Percentiles rank a stretch among this genome's conserved stretches.
These are phyloP conservation scores for Erigeron canadensis DNA, from an alignment of 129 eudicot genomes.

Conservation along the genomic window DNA sequence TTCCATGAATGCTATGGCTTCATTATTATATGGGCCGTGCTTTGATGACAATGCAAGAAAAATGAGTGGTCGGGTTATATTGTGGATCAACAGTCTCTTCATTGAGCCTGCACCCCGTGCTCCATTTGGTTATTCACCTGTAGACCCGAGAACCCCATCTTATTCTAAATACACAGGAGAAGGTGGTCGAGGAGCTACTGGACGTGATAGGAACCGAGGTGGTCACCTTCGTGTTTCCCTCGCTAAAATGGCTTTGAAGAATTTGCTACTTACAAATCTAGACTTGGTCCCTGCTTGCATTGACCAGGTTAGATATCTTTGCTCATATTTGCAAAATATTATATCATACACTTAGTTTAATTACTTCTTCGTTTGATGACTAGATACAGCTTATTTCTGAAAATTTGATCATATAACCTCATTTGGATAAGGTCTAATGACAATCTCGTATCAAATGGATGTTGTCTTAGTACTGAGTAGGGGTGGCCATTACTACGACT, in stretches of 20 bases:
- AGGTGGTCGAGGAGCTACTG: conserved; percentile 74
- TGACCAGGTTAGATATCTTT: conserved; percentile 72
- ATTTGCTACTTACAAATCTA: conserved; percentile 93
- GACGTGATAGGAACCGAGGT: conserved; percentile 89
- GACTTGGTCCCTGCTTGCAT: conserved; percentile 99
- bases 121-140: conserved; percentile 95
- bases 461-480: background rate
- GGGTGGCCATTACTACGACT: background rate
- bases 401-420: background rate
- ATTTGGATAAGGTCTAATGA: background rate
- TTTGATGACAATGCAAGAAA: conserved; percentile 98
- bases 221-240: conserved; percentile 91
- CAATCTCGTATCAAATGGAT: background rate
- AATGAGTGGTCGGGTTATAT: conserved; percentile 97
- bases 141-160: conserved; percentile 99
- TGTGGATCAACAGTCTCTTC: conserved; percentile 95
- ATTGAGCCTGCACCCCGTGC: conserved; percentile 96
- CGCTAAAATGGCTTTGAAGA: conserved; percentile 93
- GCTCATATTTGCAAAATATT: background rate
- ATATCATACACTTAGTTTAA: background rate
- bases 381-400: background rate
- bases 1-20: conserved; percentile 99
- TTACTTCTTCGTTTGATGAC: background rate
- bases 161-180: conserved; percentile 75
- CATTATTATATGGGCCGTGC: conserved; percentile 93